phyloP scores from a whole-genome alignment of 1,284 basidiomycete species.

The Boletus albobrunnescens region DNA sequence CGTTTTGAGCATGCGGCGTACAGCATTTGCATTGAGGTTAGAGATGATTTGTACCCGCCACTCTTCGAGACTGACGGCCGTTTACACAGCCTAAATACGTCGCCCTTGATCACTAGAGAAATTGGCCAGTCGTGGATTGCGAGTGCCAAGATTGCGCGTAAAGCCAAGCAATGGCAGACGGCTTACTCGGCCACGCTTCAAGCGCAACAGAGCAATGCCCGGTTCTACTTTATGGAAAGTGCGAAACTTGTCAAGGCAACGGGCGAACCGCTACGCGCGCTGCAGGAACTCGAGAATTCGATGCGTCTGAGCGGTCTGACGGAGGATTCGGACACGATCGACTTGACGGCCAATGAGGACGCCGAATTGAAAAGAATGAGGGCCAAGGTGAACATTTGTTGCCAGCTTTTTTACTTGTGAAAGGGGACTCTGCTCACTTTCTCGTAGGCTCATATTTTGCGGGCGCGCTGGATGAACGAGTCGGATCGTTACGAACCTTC shows the following conservation, averaged over 20 bases:
- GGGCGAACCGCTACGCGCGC: constrained; percentile 82
- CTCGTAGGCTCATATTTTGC: constrained; percentile 76
- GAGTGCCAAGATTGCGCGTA: constrained; percentile 93
- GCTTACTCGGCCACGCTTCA: constrained; percentile 96
- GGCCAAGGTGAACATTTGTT: constrained; percentile 59
- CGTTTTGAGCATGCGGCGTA: constrained; percentile 85
- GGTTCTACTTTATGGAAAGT: constrained; percentile 87
- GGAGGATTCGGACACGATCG: constrained; percentile 44
- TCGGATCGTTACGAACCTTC: constrained; percentile 80
- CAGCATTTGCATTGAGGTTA: constrained; percentile 76
- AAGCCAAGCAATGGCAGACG: constrained; percentile 93
- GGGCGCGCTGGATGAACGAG: constrained; percentile 91
- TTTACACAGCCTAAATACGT: constrained; percentile 27
- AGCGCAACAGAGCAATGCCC: constrained; percentile 72
- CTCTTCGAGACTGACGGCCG: constrained; percentile 10
- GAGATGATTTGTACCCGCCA: constrained; percentile 15
- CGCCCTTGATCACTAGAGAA: constrained; percentile 47
- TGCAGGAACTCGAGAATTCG: constrained; percentile 85
- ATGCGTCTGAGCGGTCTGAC: constrained; percentile 50
- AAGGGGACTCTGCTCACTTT: constrained; percentile 1
- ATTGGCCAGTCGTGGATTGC: constrained; percentile 87
- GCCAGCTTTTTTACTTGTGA: not conserved
- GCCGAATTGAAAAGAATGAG: constrained; percentile 51
- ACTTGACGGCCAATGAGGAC: constrained; percentile 52
- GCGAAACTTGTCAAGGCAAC: constrained; percentile 82